Base-by-base conservation (phyloP, 2,329 filamentous ascomycete genomes). In the Sclerotiophoma versabilis region DNA sequence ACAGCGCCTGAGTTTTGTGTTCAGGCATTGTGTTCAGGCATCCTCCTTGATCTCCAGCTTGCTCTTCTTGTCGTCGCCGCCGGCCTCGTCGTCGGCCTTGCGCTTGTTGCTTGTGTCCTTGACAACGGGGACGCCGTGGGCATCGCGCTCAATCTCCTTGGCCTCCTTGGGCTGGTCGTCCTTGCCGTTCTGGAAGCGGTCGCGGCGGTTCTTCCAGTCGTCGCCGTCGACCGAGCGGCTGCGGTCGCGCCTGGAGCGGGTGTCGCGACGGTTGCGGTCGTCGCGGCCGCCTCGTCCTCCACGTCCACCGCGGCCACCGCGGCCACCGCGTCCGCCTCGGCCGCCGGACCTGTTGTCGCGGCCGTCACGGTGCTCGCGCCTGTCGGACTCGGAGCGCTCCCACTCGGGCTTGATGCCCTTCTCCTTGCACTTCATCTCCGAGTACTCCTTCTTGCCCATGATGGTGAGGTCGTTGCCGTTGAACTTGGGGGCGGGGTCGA, bases 381-480 rank as follows among this genome's bases (percentile, higher is more conserved):
- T 54, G 23, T 64, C 60, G 9, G 44, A n/a, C 32, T 67, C 70
- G 10, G 71, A 66, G 66, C 73, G 65, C 59, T 79, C 70, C 55
- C 70, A 75, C 47, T 76, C 75, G 7, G 77, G 74, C 43, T 72
- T 70, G 62, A 80, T 78, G 47, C 74, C 77, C 66, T 80, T 80
- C 51, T 76, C 76, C 52, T 77, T 61, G 58, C 74, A 75, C 72
- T 82, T 81, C 69, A 71, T 73, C 49, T 78, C 74, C 63, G 90
- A 88, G 76, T 99, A 99, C 15, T 86, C 89, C 68, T 86, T 85
- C 87, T 99, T 99, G 77, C 86, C 87, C 86, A 91, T 93, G 79
- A 95, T 88, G 72, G 87, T 79, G 45, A 98, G 82, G 27, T 91
- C 87, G 63, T 90, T 82, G 45, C 84, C 92, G 75, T 96, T 87